Evolutionary conservation across 305 asterid genomes (phyloP).

Genomic region (Fraxinus baroniana): DNA sequence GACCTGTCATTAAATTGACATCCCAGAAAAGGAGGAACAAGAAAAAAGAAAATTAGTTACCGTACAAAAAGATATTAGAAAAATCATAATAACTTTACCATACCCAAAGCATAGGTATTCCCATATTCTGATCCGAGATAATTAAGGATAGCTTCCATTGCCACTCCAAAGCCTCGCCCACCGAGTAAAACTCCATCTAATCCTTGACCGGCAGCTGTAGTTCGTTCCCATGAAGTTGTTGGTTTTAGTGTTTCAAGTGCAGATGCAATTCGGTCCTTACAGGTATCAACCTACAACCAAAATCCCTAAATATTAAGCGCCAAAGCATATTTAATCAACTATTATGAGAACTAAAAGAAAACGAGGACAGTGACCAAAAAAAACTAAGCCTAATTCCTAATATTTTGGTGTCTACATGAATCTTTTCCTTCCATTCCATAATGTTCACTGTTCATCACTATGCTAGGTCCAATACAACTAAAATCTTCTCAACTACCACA

Average conservation of each 20-base stretch:
- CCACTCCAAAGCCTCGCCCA: constrained; percentile 94
- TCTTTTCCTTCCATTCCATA: not conserved
- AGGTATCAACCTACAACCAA: constrained; percentile 73
- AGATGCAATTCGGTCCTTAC: constrained; percentile 83
- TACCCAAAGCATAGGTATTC: constrained; percentile 90
- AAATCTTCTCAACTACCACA: not conserved
- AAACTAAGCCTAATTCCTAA: not conserved
- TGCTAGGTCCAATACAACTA: not conserved
- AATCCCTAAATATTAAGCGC: constrained; percentile 19
- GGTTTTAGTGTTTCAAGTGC: constrained; percentile 93
- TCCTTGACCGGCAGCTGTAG: constrained; percentile 86
- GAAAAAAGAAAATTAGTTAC: constrained; percentile 7
- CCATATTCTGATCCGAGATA: constrained; percentile 96
- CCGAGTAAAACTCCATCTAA: constrained; percentile 86
- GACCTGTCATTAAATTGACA: constrained; percentile 2
- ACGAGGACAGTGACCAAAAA: not conserved
- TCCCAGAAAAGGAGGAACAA: constrained; percentile 21
- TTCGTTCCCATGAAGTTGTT: constrained; percentile 90
- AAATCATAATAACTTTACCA: constrained; percentile 21
- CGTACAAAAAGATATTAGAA: not conserved
- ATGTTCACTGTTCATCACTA: not conserved
- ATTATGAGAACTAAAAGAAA: not conserved
- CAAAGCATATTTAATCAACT: constrained; percentile 18
- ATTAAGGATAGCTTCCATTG: constrained; percentile 88
- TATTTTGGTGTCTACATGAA: not conserved